These are phyloP conservation scores for Sclerotinia subarctica DNA, from an alignment of 2,329 filamentous ascomycete species.

Conservation along the genomic window DNA sequence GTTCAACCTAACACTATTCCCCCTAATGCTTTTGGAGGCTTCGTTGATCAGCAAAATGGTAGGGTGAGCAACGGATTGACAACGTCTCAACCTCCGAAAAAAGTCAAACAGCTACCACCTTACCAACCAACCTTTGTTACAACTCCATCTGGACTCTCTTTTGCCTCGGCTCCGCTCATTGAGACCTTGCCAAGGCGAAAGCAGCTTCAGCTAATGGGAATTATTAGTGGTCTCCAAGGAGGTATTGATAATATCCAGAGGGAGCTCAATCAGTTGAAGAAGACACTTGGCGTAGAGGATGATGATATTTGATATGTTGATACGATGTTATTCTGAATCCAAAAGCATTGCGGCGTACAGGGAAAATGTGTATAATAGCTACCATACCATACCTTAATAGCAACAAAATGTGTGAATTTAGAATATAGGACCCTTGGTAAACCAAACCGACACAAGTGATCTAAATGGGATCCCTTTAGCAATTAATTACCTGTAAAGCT, in stretches of 20 bases:
- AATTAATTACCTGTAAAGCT: background rate
- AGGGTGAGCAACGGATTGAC: slow-evolving; percentile 13
- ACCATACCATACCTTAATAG: slow-evolving; percentile 7
- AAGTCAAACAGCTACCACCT: slow-evolving; percentile 5
- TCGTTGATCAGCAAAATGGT: slow-evolving; percentile 14
- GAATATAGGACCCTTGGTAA: background rate
- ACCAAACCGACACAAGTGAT: background rate
- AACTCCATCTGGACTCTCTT: background rate
- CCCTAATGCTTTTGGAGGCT: background rate
- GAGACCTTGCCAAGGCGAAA: slow-evolving; percentile 37
- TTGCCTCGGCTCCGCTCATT: slow-evolving; percentile 30
- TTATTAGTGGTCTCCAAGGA: slow-evolving; percentile 36
- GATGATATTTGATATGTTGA: slow-evolving; percentile 24
- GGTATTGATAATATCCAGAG: slow-evolving; percentile 38
- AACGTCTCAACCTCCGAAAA: background rate
- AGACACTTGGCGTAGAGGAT: slow-evolving; percentile 36
- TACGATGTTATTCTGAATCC: slow-evolving; percentile 1
- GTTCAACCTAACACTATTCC: background rate
- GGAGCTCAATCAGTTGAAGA: slow-evolving; percentile 36
- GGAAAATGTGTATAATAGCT: slow-evolving; percentile 8
- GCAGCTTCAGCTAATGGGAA: slow-evolving; percentile 36
- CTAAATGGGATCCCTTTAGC: background rate
- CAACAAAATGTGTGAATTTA: slow-evolving; percentile 9
- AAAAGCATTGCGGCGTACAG: background rate
- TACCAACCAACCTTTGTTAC: slow-evolving; percentile 12